phyloP scores from a whole-genome alignment of 495 filamentous ascomycete genomes.

The Chaetomidium leptoderma region DNA sequence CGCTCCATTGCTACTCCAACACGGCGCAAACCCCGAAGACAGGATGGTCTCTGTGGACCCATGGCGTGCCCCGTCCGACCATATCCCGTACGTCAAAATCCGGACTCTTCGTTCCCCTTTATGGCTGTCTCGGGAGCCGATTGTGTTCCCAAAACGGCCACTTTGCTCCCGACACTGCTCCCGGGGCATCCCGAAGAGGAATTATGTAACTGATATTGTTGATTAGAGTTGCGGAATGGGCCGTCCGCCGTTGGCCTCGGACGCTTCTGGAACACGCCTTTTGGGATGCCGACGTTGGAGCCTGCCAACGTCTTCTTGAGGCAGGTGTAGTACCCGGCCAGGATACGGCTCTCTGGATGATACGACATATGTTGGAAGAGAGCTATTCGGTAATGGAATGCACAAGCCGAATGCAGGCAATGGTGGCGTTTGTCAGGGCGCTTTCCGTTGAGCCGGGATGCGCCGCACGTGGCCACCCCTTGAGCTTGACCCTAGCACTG shows the following conservation, averaged over 20 bases:
- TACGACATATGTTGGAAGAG: background rate
- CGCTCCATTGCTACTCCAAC: background rate
- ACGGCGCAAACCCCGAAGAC: background rate
- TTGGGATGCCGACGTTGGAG: slow-evolving; percentile 1
- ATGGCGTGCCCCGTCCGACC: background rate
- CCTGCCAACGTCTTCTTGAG: background rate
- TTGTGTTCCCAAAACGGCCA: no score
- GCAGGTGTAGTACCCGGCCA: background rate
- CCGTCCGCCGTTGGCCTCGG: background rate
- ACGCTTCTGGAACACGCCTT: background rate
- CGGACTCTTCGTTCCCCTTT: no score
- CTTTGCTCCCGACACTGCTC: no score
- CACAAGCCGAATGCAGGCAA: no score
- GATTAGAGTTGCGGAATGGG: no score
- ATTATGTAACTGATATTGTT: no score
- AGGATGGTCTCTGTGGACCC: background rate
- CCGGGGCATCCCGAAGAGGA: no score
- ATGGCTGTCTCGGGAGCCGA: no score
- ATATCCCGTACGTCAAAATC: no score
- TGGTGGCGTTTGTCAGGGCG: background rate
- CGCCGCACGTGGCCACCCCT: background rate
- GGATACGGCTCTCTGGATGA: background rate
- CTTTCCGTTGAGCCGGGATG: background rate
- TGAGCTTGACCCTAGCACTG: background rate
- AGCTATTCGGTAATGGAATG: no score